These are phyloP conservation scores for Aristolochia contorta DNA, from an alignment of 164 flowering plant species.

Conservation along the genomic window DNA sequence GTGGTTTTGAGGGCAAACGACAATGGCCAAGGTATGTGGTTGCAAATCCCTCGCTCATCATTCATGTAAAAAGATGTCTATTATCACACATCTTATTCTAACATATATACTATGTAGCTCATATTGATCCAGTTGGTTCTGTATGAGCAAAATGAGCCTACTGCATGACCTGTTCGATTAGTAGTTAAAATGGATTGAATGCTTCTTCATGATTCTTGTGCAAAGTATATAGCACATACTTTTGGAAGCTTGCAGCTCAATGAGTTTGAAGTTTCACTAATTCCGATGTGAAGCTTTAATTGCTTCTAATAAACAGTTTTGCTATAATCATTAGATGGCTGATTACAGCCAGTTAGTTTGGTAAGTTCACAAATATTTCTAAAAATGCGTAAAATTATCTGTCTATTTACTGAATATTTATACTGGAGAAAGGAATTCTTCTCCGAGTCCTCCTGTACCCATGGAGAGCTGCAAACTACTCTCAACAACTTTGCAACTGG, in stretches of 20 bases:
- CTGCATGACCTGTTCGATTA: not conserved
- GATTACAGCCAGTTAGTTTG: too few relatives aligned
- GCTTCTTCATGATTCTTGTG: not conserved
- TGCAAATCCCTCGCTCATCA: not conserved
- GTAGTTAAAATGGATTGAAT: not conserved
- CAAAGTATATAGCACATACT: not conserved
- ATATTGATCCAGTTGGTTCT: not conserved
- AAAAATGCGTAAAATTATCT: too few relatives aligned
- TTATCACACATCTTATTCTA: not conserved
- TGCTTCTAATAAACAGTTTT: too few relatives aligned
- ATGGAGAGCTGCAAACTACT: too few relatives aligned
- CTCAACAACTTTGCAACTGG: too few relatives aligned
- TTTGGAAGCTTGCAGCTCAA: not conserved
- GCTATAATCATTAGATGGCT: too few relatives aligned
- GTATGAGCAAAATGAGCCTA: not conserved
- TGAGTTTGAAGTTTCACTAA: too few relatives aligned
- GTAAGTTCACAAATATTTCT: too few relatives aligned
- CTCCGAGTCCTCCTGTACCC: too few relatives aligned
- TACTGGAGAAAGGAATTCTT: too few relatives aligned
- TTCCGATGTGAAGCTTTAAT: too few relatives aligned
- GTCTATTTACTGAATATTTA: too few relatives aligned
- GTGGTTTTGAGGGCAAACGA: slow-evolving; percentile 82
- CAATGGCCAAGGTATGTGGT: slow-evolving; percentile 70
- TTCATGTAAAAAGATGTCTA: not conserved
- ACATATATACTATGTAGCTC: not conserved